Percentiles rank a stretch among this genome's conserved stretches.
phyloP scores from a whole-genome alignment of 441 rosid genomes.

The Bocquillonia castaneifolia region DNA sequence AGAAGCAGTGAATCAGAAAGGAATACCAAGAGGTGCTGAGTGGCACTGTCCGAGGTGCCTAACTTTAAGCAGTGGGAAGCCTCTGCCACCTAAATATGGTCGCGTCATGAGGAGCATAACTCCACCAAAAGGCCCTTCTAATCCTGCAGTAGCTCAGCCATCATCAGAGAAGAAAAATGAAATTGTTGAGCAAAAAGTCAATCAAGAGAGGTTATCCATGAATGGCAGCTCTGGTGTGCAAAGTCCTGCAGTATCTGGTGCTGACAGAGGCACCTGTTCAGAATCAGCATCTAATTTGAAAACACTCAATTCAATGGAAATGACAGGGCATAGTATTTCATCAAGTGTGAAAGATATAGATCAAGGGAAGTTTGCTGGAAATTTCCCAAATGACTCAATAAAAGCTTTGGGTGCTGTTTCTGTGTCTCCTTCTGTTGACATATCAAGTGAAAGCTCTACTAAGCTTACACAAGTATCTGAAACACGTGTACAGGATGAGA shows the following conservation, averaged over 20 bases:
- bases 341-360: conserved; percentile 30
- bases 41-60: conserved; percentile 91
- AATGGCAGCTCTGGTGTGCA: conserved; percentile 39
- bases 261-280: conserved; percentile 23
- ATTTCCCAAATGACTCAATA: conserved; percentile 27
- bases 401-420: conserved; percentile 24
- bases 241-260: conserved; percentile 30
- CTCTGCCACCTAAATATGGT: conserved; percentile 88
- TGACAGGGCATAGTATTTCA: conserved; percentile 26
- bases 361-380: conserved; percentile 28
- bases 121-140: conserved; percentile 53
- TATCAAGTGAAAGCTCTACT: conserved; percentile 27
- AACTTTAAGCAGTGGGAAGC: conserved; percentile 71
- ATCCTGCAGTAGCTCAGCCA: conserved; percentile 44
- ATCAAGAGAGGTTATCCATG: conserved; percentile 40
- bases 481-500: conserved; percentile 34
- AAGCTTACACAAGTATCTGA: conserved; percentile 34
- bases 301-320: conserved; percentile 34
- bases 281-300: conserved; percentile 34
- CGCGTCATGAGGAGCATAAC: conserved; percentile 68
- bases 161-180: conserved; percentile 53
- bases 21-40: conserved; percentile 75
- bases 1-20: conserved; percentile 56
- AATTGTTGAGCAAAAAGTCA: conserved; percentile 35
- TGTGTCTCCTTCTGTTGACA: conserved; percentile 25